A percentile compares a stretch with the other conserved stretches of the same genome.
phyloP scores from a whole-genome alignment of 129 eudicot genomes.

The Centrapalus pauciflorus region DNA sequence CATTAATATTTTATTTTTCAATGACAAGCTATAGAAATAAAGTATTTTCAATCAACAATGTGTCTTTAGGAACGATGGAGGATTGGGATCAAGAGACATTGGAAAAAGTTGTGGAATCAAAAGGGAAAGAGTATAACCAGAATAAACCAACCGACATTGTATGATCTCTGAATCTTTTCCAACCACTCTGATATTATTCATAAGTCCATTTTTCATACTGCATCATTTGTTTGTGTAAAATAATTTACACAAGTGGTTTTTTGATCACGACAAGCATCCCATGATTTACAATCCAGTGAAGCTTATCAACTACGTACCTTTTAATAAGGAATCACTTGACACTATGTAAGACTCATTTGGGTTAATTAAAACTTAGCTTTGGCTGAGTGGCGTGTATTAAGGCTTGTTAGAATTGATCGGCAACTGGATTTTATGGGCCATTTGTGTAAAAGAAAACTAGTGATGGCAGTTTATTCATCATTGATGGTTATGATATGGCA shows the following conservation, averaged over 20 bases:
- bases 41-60: neutral
- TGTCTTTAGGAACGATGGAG: constrained; percentile 51
- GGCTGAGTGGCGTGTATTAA: neutral
- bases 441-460: neutral
- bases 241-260: neutral
- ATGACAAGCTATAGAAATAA: neutral
- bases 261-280: neutral
- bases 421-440: neutral
- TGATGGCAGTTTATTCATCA: neutral
- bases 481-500: neutral
- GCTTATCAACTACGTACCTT: neutral
- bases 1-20: neutral
- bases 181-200: neutral
- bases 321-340: neutral
- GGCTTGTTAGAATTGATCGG: neutral
- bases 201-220: neutral
- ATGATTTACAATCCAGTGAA: neutral
- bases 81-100: constrained; percentile 65
- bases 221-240: neutral
- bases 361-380: neutral
- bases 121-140: constrained; percentile 60
- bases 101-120: constrained; percentile 52
- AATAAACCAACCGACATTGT: constrained; percentile 68
- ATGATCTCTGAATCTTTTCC: constrained; percentile 14
- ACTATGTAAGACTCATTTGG: neutral